A percentile compares a stretch with the other conserved stretches of the same genome.
These are phyloP conservation scores for Pueraria montana DNA, from an alignment of 306 rosid species.

Conservation along the genomic window DNA sequence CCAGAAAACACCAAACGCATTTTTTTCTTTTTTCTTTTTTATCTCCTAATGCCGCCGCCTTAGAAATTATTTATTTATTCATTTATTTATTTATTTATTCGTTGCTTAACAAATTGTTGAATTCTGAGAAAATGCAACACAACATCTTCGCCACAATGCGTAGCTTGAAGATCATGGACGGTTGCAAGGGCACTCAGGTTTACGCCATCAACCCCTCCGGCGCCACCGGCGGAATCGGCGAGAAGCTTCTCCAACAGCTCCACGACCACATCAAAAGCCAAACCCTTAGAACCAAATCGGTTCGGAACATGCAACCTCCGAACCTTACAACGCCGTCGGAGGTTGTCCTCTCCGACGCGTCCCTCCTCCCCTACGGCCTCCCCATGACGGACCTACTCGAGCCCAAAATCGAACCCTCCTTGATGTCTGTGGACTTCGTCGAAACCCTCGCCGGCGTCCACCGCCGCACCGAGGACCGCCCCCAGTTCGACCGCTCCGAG, in stretches of 20 bases:
- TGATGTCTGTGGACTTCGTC: slow-evolving; percentile 65
- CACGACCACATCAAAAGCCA: slow-evolving; percentile 66
- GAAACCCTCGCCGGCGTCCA: slow-evolving; percentile 58
- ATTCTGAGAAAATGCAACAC: slow-evolving; percentile 70
- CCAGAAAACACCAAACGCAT: background rate
- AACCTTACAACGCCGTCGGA: slow-evolving; percentile 36
- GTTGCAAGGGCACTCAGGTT: slow-evolving; percentile 82
- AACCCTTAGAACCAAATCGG: slow-evolving; percentile 59
- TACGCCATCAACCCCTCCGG: slow-evolving; percentile 63
- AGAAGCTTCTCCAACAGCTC: slow-evolving; percentile 66
- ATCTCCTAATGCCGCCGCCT: slow-evolving; percentile 23
- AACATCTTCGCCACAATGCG: slow-evolving; percentile 80
- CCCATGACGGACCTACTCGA: slow-evolving; percentile 73
- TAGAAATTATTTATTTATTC: background rate
- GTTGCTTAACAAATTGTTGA: background rate
- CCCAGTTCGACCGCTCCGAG: slow-evolving; percentile 62
- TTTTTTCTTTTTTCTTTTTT: background rate
- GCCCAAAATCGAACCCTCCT: slow-evolving; percentile 64
- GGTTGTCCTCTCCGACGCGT: slow-evolving; percentile 45
- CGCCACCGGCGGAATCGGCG: slow-evolving; percentile 53
- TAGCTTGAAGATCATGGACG: slow-evolving; percentile 84
- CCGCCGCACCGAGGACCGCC: slow-evolving; percentile 60
- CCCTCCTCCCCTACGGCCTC: slow-evolving; percentile 73
- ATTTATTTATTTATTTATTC: background rate
- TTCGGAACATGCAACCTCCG: slow-evolving; percentile 47